Evolutionary conservation across 768 basidiomycete species (phyloP).

Genomic region (Lentinula lateritia): DNA sequence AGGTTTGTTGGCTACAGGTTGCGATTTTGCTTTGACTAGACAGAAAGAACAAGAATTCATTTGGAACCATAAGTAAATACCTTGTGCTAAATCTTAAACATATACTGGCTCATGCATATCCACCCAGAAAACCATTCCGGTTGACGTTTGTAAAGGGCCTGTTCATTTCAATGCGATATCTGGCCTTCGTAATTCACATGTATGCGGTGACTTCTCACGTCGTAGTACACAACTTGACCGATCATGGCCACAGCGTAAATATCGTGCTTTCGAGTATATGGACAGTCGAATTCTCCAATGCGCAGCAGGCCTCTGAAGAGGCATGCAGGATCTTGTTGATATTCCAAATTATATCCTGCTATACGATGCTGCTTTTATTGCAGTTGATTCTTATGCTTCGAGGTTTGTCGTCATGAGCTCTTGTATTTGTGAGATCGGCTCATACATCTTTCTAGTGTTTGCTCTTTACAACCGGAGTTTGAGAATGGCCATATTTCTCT

Average conservation of each 20-base stretch:
- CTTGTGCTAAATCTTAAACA: not conserved
- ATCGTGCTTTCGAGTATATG: not conserved
- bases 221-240: not conserved
- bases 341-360: not conserved
- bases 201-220: not conserved
- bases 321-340: not conserved
- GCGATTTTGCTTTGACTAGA: not conserved
- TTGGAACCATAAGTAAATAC: not conserved
- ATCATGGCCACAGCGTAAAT: not conserved
- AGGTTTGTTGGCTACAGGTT: not conserved
- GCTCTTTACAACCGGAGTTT: not conserved
- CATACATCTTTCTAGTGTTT: not conserved
- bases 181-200: not conserved
- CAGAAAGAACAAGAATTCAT: not conserved
- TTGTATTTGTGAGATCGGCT: not conserved
- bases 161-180: not conserved
- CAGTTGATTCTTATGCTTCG: slow-evolving; percentile 3
- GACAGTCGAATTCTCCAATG: not conserved
- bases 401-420: not conserved
- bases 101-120: not conserved
- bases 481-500: not conserved
- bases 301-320: not conserved
- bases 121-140: not conserved
- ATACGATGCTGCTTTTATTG: not conserved
- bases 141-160: not conserved